Base-by-base conservation (phyloP, 2,329 filamentous ascomycete genomes). In the Neonectria faginata region DNA sequence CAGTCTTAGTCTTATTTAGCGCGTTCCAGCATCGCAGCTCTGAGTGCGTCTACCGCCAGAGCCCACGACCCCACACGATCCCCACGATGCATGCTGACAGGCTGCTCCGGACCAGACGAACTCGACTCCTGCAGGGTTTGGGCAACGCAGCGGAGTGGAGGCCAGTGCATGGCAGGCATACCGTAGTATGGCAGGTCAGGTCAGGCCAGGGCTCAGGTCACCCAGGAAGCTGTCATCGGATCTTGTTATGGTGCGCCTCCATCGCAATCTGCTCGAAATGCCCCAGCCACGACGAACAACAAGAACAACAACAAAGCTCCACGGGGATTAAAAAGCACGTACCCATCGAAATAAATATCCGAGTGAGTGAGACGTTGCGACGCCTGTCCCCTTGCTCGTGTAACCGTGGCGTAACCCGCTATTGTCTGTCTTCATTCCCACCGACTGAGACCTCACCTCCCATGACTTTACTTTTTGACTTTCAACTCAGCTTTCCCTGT, bases 381-480 rank as follows among this genome's bases (percentile, higher is more conserved):
- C 3, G 12, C 14, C 47, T n/a, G 22, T 27, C 16, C n/a, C 20
- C 48, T 44, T 55, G 36, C 16, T 14, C n/a, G 36, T 42, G 52
- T 44, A 39, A 39, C 36, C 29, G 51, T 42, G 20, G 18, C 31
- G 6, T 20, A 16, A 8, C 20, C 45, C 16, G 36, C 36, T 42
- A 25, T 36, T 44, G 22, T 60, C 50, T 47, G 18, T 36, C 48
- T 48, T 29, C 57, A 60, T 60, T 54, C 51, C 50, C 54, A 9
- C 20, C 44, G 31, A 29, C 39, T 39, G 51, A 48, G 50, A 60
- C n/a, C 42, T 60, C 16, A 47, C 31, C 45, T 25, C 29, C 2
- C 48, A 51, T 51, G 20, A 25, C 39, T 9, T 33, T 25, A 29
- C 10, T 11, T 11, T 44, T 27, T 36, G 31, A 9, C 20, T 41